Percentiles rank a stretch among this genome's conserved stretches.
These are phyloP conservation scores for Rhododendron vialii DNA, from an alignment of 148 eudicot genomes.

Conservation along the genomic window DNA sequence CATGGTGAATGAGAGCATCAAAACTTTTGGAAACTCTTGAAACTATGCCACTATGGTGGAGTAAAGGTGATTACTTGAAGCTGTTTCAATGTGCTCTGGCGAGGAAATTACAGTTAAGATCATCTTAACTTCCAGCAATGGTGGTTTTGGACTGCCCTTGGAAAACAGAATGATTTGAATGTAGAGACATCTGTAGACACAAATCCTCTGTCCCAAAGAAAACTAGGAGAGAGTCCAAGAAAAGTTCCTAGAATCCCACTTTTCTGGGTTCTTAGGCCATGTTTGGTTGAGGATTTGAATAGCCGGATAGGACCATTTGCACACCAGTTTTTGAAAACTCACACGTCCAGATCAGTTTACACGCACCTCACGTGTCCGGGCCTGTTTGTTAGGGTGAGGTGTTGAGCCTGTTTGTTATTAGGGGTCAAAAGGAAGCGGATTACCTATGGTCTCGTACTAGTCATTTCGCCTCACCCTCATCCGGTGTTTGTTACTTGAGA, in stretches of 20 bases:
- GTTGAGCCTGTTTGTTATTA: background rate
- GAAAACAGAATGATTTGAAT: background rate
- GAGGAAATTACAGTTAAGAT: background rate
- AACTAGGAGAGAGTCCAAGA: background rate
- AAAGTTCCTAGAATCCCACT: background rate
- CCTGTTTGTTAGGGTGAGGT: too few relatives aligned
- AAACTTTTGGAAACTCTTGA: background rate
- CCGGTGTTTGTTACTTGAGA: too few relatives aligned
- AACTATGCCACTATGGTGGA: background rate
- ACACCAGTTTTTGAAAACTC: background rate
- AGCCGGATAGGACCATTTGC: background rate
- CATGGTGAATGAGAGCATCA: background rate
- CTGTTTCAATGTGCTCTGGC: too few relatives aligned
- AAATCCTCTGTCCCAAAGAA: background rate
- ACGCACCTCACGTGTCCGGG: background rate
- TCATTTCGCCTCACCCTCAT: too few relatives aligned
- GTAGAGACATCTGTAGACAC: background rate
- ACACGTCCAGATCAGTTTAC: background rate
- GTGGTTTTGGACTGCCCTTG: background rate
- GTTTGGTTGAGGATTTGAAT: background rate
- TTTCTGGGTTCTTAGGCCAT: background rate
- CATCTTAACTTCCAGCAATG: background rate
- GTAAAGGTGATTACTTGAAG: background rate
- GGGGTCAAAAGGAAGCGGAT: background rate
- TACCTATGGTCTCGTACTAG: too few relatives aligned